Evolutionary conservation across 2,329 filamentous ascomycete genomes (phyloP).

Genomic region (Sporothrix sp.): DNA sequence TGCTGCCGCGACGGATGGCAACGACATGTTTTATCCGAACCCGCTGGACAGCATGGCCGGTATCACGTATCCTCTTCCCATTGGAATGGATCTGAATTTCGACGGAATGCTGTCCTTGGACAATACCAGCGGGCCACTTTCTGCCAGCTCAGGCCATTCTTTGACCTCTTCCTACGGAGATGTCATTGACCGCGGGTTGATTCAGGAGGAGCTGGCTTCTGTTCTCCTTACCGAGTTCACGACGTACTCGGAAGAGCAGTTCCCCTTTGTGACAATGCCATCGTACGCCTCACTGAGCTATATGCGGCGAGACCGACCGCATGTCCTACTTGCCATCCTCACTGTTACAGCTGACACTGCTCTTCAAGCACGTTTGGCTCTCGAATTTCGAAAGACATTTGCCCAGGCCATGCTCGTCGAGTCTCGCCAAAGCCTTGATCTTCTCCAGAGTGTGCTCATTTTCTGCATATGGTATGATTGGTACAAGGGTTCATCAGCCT

Average conservation of each 20-base stretch:
- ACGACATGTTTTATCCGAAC: not conserved
- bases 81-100: not conserved
- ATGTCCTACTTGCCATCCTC: constrained; percentile 18
- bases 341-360: constrained; percentile 7
- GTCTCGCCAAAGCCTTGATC: constrained; percentile 16
- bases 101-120: not conserved
- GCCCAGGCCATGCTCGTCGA: constrained; percentile 18
- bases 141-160: not conserved
- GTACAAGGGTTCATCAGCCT: not conserved
- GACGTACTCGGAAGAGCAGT: constrained; percentile 3
- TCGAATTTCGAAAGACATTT: constrained; percentile 18
- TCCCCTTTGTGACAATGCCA: constrained; percentile 18
- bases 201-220: constrained; percentile 13
- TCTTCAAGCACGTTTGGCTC: constrained; percentile 15
- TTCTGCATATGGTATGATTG: constrained; percentile 18
- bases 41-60: not conserved
- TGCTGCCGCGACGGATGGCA: not conserved
- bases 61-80: not conserved
- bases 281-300: constrained; percentile 11
- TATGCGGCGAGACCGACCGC: constrained; percentile 18
- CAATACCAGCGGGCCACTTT: not conserved
- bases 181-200: constrained; percentile 15
- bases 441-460: constrained; percentile 19
- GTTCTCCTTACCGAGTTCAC: constrained; percentile 10
- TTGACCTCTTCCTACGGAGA: constrained; percentile 5